phyloP scores from a whole-genome alignment of 1,284 basidiomycete species.

The Apiotrichum sp. region DNA sequence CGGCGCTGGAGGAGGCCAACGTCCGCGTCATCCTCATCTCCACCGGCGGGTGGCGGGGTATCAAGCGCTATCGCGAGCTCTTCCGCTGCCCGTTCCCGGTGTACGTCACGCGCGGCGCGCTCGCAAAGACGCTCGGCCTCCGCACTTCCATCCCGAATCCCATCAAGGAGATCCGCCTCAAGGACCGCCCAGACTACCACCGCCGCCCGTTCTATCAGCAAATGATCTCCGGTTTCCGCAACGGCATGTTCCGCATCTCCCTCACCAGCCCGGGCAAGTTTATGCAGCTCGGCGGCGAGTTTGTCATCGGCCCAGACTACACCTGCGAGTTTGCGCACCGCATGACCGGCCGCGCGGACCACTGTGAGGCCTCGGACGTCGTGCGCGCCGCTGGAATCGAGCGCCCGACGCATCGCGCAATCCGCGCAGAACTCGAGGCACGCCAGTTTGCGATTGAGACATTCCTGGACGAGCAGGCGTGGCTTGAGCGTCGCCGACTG shows the following conservation, averaged over 20 bases:
- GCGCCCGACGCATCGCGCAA: neutral
- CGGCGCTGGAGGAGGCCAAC: conserved; percentile 30
- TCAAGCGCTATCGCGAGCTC: conserved; percentile 40
- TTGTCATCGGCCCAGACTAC: conserved; percentile 32
- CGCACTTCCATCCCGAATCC: conserved; percentile 9
- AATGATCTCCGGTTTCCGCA: conserved; percentile 4
- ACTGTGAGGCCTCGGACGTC: conserved; percentile 12
- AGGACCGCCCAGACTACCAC: conserved; percentile 8
- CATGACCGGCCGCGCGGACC: conserved; percentile 41
- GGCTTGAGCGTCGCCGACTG: neutral
- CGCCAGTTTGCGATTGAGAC: neutral
- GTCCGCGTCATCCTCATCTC: conserved; percentile 40
- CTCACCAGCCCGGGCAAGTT: conserved; percentile 38
- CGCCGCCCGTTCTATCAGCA: conserved; percentile 3
- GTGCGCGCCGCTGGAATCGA: conserved; percentile 7
- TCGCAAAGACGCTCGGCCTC: conserved; percentile 43
- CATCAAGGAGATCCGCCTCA: conserved; percentile 2
- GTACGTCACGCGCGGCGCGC: conserved; percentile 38
- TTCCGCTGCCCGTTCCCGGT: conserved; percentile 45
- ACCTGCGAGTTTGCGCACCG: conserved; percentile 43
- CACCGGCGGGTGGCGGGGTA: conserved; percentile 43
- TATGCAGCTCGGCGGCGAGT: conserved; percentile 46
- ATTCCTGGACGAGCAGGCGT: neutral
- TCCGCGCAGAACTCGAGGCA: neutral
- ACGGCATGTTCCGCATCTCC: conserved; percentile 7